phyloP scores from a whole-genome alignment of 257 asterid species.

The Gentiana dahurica region DNA sequence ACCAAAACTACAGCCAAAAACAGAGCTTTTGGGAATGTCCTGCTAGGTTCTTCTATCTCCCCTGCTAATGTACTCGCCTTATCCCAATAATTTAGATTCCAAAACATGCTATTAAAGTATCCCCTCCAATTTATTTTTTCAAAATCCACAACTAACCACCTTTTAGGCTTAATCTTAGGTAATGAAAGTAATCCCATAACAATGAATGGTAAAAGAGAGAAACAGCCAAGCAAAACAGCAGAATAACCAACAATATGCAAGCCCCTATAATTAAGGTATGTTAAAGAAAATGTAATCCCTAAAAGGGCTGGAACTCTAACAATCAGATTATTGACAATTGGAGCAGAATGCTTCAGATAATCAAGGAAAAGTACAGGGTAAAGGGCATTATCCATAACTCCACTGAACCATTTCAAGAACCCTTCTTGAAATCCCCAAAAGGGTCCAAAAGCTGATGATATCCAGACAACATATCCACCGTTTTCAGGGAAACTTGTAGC shows the following conservation, averaged over 20 bases:
- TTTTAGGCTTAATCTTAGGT: slow-evolving; percentile 45
- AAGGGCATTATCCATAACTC: slow-evolving; percentile 90
- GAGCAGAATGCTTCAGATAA: slow-evolving; percentile 73
- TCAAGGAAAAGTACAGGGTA: slow-evolving; percentile 88
- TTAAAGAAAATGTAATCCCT: slow-evolving; percentile 48
- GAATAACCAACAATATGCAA: slow-evolving; percentile 68
- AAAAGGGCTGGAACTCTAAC: slow-evolving; percentile 70
- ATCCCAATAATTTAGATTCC: slow-evolving; percentile 91
- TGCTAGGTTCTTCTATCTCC: slow-evolving; percentile 65
- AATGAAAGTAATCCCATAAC: slow-evolving; percentile 50
- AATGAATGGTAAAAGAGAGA: slow-evolving; percentile 62
- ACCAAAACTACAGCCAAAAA: slow-evolving; percentile 64
- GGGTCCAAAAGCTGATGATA: slow-evolving; percentile 74
- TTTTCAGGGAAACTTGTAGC: slow-evolving; percentile 75
- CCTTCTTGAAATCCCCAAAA: slow-evolving; percentile 90
- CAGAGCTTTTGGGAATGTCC: slow-evolving; percentile 59
- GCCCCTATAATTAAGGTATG: slow-evolving; percentile 69
- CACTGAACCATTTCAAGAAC: slow-evolving; percentile 93
- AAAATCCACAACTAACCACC: slow-evolving; percentile 56
- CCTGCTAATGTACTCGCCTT: slow-evolving; percentile 85
- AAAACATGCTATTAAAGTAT: slow-evolving; percentile 64
- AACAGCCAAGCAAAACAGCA: slow-evolving; percentile 63
- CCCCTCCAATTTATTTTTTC: slow-evolving; percentile 60
- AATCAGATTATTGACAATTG: slow-evolving; percentile 27
- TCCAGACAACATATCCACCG: slow-evolving; percentile 84